Evolutionary conservation across 2,329 filamentous ascomycete species (phyloP), one percentile per base, ranked within the genome.

Genomic region (Claviceps sp.): DNA sequence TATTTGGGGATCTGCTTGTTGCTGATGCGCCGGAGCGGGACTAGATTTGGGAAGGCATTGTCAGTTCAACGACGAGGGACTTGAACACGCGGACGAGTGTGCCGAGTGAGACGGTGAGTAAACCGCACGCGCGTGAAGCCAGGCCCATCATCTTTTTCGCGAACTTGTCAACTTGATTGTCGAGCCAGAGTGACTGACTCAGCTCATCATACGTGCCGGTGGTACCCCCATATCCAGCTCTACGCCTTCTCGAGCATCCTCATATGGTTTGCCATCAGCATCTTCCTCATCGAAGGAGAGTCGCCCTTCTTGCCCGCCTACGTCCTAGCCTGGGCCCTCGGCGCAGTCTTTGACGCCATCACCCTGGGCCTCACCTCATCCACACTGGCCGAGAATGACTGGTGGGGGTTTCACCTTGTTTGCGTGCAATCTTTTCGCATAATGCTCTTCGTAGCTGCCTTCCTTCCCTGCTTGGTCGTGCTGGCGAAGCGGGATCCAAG

Each of bases 261-360:
- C 14, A n/a, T 51, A 11, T 55, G 54, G 54, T 47, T 49, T 3
- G 45, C 34, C 4, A 45, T 55, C 16, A 49, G 54, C 52, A 16
- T 55, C 43, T 46, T 50, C 22, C 52, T 55, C 4, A 30, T 50
- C 22, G 54, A 55, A 45, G 50, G 47, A 8, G 47, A 37, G 8
- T 47, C 47, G 22, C 54, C 54, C 1, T 52, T 42, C 18, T 55
- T 52, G 54, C 54, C 54, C 5, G 52, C 54, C 37, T 52, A 55
- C 44, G 18, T 55, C 4, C 26, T 48, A 5, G 52, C 52, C 3
- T 55, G 54, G 54, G 38, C 36, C 2, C 43, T 43, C 7, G 54
- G 52, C 8, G 52, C 43, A 6, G 47, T 54, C n/a, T 48, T 26
- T 18, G 54, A 55, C 8, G 40, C 34, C 6, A 24, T 50, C 40